Base-by-base conservation (phyloP, 768 basidiomycete species). In the Lactarius evosmus region DNA sequence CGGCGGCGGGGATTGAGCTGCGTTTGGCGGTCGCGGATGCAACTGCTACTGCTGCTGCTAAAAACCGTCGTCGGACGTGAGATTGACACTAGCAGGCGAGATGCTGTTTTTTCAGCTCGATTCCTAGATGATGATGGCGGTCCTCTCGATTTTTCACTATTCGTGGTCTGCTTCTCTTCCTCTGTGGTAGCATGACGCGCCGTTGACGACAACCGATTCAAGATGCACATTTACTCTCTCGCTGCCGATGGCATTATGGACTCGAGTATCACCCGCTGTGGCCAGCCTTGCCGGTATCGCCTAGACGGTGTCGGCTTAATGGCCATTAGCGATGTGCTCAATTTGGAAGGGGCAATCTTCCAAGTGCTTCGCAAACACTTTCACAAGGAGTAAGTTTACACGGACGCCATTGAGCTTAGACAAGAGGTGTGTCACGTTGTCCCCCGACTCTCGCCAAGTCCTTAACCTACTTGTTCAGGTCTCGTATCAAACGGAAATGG, bases 171-270 rank as follows among this genome's bases (percentile, higher is more conserved):
- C n/a, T n/a, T n/a, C 22, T 34, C 27, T 32, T 46, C 34, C 4
- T 52, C 1, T 14, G n/a, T n/a, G n/a, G 14, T 30, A 46, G 11
- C 40, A 46, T n/a, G 33, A 27, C 46, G n/a, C 2, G 1, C 30
- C 34, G 29, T 41, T 65, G 32, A 59, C 51, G 5, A 16, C 2
- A n/a, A n/a, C 27, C 22, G n/a, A 17, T 27, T 32, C 7, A 71
- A 95, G 93, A 84, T 99, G 7, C 96, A 98, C 87, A 94, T 94
- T 0, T 97, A 89, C 77, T 98, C 98, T 87, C 85, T 98, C 60
- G 93, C 96, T 60, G 84, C 93, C 6, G 93, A 99, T 76, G 96
- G 98, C 75, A 95, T 98, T 71, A 99, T 99, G 96, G 96, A 99
- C 73, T 75, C 82, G n/a, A 93, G 91, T 52, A 88, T 98, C 69